A percentile compares a stretch with the other conserved stretches of the same genome.
Conservation (phyloP, 331 rosid species). For the Saraca asoca region DNA sequence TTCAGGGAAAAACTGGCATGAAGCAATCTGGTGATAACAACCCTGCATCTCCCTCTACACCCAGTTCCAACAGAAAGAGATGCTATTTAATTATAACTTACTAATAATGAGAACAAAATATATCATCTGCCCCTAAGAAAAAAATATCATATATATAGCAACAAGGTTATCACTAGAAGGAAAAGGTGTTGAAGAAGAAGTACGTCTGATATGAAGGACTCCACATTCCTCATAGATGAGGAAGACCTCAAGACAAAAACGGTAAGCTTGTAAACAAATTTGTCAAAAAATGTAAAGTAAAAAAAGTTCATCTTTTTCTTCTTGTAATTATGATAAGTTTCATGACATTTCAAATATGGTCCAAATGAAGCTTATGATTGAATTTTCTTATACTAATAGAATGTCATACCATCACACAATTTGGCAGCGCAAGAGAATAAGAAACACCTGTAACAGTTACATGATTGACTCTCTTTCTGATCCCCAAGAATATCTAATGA, state of each 20-base stretch:
- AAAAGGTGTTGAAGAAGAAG: background rate
- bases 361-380: too few relatives aligned
- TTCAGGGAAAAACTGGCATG: background rate
- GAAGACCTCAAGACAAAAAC: background rate
- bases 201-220: slow-evolving; percentile 1
- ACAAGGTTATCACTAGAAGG: background rate
- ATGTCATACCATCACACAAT: too few relatives aligned
- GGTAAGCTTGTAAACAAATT: slow-evolving; percentile 4
- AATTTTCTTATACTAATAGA: too few relatives aligned
- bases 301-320: slow-evolving; percentile 9
- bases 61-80: slow-evolving; percentile 3
- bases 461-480: too few relatives aligned
- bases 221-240: background rate
- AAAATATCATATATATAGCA: background rate
- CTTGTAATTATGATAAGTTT: background rate
- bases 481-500: too few relatives aligned
- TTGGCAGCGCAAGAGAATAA: too few relatives aligned
- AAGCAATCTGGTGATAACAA: slow-evolving; percentile 1
- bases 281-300: background rate
- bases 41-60: slow-evolving; percentile 17
- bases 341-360: background rate
- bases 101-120: background rate
- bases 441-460: too few relatives aligned
- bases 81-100: background rate
- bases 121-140: background rate